Percentiles rank a stretch among this genome's conserved stretches.
Evolutionary conservation across 179 eudicot species (phyloP).

Genomic region (Silene vulgaris): DNA sequence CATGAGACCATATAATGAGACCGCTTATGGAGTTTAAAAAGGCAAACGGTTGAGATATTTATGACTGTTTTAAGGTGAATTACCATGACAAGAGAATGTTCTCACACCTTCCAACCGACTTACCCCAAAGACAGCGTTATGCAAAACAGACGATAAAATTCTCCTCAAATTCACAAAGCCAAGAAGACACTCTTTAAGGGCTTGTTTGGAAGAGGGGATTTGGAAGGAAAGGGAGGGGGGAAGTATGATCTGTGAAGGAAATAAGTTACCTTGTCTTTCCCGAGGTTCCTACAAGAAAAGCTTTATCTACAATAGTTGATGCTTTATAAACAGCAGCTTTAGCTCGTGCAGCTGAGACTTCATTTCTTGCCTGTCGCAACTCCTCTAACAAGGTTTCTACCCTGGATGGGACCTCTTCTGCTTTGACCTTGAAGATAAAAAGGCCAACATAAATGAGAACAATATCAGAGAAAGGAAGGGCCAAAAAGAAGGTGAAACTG

Average conservation of each 20-base stretch:
- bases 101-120: neutral
- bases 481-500: neutral
- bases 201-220: no score
- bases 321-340: slow-evolving; percentile 86
- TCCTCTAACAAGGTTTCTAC: slow-evolving; percentile 71
- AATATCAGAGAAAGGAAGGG: neutral
- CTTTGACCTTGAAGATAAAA: slow-evolving; percentile 52
- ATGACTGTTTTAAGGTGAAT: neutral
- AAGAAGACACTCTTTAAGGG: neutral
- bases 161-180: neutral
- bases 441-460: neutral
- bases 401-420: slow-evolving; percentile 76
- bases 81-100: neutral
- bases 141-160: neutral
- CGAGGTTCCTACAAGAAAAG: slow-evolving; percentile 51
- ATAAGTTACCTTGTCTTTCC: slow-evolving; percentile 46
- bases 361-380: slow-evolving; percentile 62
- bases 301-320: slow-evolving; percentile 48
- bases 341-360: slow-evolving; percentile 72
- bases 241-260: neutral
- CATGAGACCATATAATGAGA: no score
- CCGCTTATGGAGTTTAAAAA: no score
- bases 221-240: no score
- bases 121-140: neutral
- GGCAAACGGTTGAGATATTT: neutral